phyloP scores from a whole-genome alignment of 1,139 yeast genomes.

The Pichia sp. region DNA sequence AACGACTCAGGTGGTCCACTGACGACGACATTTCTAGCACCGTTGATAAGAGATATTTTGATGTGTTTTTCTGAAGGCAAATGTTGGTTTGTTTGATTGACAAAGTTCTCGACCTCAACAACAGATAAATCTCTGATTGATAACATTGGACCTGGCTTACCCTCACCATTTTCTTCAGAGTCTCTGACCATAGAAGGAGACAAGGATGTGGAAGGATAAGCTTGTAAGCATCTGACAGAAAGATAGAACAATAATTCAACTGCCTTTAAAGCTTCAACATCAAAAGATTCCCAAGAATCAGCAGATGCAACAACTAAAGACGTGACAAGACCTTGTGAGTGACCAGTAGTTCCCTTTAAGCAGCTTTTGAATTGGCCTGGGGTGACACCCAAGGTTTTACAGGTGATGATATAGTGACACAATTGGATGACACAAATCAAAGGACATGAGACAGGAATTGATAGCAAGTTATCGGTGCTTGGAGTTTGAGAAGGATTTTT shows the following conservation, averaged over 20 bases:
- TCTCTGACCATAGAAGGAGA: conserved; percentile 94
- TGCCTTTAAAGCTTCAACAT: conserved; percentile 67
- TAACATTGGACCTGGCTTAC: conserved; percentile 96
- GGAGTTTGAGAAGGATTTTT: conserved; percentile 83
- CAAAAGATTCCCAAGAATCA: conserved; percentile 80
- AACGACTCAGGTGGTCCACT: conserved; percentile 99
- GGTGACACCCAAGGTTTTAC: conserved; percentile 76
- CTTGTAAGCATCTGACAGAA: conserved; percentile 86
- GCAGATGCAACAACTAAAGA: conserved; percentile 89
- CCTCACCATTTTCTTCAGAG: conserved; percentile 91
- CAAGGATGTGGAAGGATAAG: conserved; percentile 88
- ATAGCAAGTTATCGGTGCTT: conserved; percentile 78
- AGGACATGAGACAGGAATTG: conserved; percentile 94
- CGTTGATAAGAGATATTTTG: conserved; percentile 85
- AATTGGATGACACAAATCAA: conserved; percentile 92
- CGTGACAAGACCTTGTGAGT: conserved; percentile 94
- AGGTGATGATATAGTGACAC: conserved; percentile 86
- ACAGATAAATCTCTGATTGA: conserved; percentile 82
- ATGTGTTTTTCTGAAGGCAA: conserved; percentile 89
- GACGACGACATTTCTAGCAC: conserved; percentile 92
- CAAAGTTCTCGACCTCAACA: conserved; percentile 72
- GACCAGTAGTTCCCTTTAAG: conserved; percentile 90
- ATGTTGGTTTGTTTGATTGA: conserved; percentile 86
- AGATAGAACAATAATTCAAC: conserved; percentile 83
- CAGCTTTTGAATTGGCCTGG: conserved; percentile 81